Conservation (phyloP, 228 moss, liverwort and hornwort species). For the Sphagnum magellanicum region DNA sequence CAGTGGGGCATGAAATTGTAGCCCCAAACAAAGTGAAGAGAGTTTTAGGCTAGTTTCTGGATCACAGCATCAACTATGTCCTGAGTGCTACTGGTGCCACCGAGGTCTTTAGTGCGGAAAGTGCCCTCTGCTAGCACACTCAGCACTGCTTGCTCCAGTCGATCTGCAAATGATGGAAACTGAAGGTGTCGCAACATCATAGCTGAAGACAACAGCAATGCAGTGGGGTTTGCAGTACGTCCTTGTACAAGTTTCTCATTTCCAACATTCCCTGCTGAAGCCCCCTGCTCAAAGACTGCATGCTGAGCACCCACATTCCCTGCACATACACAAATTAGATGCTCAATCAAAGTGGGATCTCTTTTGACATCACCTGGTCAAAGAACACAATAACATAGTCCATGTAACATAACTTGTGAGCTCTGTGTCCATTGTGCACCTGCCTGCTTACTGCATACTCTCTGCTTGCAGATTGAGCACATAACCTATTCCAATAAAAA, state of each 20-base stretch:
- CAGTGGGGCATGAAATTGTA: no score
- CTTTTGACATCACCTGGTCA: background rate
- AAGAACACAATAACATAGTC: background rate
- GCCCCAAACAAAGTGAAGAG: background rate
- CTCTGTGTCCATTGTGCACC: no score
- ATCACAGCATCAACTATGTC: constrained; percentile 89
- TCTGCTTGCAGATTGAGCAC: no score
- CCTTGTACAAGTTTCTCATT: constrained; percentile 87
- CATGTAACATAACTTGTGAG: no score
- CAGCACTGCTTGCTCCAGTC: constrained; percentile 95
- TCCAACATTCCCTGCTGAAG: constrained; percentile 97
- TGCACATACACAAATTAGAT: constrained; percentile 14
- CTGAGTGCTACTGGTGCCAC: constrained; percentile 86
- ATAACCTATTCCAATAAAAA: background rate
- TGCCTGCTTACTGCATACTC: no score
- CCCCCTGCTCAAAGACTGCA: constrained; percentile 99
- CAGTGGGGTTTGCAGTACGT: constrained; percentile 79
- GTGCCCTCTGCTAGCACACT: constrained; percentile 78
- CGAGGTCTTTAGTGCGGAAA: constrained; percentile 96
- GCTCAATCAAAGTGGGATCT: background rate
- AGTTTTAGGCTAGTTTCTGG: constrained; percentile 52
- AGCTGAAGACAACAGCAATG: constrained; percentile 84
- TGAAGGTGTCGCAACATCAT: constrained; percentile 99
- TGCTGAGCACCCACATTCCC: constrained; percentile 95
- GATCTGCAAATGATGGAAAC: constrained; percentile 95